Evolutionary conservation across 176 grass and related monocot genomes (phyloP).

Genomic region (Ensete ventricosum): DNA sequence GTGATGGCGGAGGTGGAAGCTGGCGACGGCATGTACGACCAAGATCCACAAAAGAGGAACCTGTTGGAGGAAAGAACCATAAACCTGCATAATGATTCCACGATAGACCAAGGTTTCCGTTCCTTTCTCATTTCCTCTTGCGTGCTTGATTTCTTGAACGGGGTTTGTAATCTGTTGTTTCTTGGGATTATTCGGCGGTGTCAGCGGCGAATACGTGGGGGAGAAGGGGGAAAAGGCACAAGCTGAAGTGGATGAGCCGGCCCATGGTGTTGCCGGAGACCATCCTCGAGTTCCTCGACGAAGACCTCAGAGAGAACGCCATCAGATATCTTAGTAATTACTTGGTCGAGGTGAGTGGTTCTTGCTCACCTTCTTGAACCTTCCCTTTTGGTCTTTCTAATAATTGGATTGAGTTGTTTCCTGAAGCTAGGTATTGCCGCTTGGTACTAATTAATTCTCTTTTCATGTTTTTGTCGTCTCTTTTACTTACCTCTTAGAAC

Average conservation of each 20-base stretch:
- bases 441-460: not conserved
- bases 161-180: not conserved
- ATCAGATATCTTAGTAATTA: conserved; percentile 23
- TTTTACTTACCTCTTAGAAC: not conserved
- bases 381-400: not conserved
- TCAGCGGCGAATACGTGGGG: not conserved
- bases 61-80: conserved; percentile 4
- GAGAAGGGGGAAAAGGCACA: not conserved
- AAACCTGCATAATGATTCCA: not conserved
- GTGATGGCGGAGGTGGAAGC: conserved; percentile 1
- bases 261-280: conserved; percentile 15
- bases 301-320: conserved; percentile 15
- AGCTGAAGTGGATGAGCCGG: conserved; percentile 13
- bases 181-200: not conserved
- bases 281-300: conserved; percentile 17
- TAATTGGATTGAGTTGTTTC: not conserved
- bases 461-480: not conserved
- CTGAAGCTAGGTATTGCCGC: not conserved
- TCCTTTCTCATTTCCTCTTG: not conserved
- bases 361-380: not conserved
- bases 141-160: not conserved
- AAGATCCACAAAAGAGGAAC: not conserved
- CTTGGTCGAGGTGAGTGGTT: conserved; percentile 9
- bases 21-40: not conserved
- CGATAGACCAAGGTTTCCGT: conserved; percentile 8